A percentile compares a stretch with the other conserved stretches of the same genome.
phyloP scores from a whole-genome alignment of 345 rosid species.

The Citrus mangshanensis region DNA sequence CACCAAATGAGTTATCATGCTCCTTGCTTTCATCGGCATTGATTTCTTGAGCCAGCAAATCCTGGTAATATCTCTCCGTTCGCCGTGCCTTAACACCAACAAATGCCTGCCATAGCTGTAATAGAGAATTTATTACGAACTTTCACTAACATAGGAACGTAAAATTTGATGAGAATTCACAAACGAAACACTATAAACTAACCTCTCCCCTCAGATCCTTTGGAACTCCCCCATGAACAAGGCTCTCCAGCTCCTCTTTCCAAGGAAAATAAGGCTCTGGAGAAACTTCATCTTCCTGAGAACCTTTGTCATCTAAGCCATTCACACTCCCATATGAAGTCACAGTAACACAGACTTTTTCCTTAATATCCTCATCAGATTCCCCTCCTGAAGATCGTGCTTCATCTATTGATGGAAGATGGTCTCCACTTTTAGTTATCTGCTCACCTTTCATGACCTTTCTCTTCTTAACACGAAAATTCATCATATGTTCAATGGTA shows the following conservation, averaged over 20 bases:
- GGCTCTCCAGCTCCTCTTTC: constrained; percentile 82
- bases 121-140: constrained; percentile 20
- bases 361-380: constrained; percentile 35
- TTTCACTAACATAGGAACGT: constrained; percentile 1
- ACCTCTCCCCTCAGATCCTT: constrained; percentile 97
- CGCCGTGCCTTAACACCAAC: constrained; percentile 86
- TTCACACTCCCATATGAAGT: constrained; percentile 19
- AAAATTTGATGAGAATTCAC: constrained; percentile 1
- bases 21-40: constrained; percentile 41
- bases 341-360: constrained; percentile 33
- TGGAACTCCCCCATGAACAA: constrained; percentile 93
- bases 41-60: constrained; percentile 60
- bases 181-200: constrained; percentile 18
- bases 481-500: constrained; percentile 70
- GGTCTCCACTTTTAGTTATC: constrained; percentile 19
- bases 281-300: constrained; percentile 22
- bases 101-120: constrained; percentile 96
- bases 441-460: constrained; percentile 32
- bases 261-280: constrained; percentile 52
- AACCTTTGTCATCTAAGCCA: constrained; percentile 24
- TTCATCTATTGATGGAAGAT: constrained; percentile 39
- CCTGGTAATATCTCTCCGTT: constrained; percentile 71
- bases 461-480: constrained; percentile 51
- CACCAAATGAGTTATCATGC: constrained; percentile 34
- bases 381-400: constrained; percentile 30